A percentile compares a stretch with the other conserved stretches of the same genome.
These are phyloP conservation scores for Eustoma russellianum DNA, from an alignment of 257 asterid genomes.

Conservation along the genomic window DNA sequence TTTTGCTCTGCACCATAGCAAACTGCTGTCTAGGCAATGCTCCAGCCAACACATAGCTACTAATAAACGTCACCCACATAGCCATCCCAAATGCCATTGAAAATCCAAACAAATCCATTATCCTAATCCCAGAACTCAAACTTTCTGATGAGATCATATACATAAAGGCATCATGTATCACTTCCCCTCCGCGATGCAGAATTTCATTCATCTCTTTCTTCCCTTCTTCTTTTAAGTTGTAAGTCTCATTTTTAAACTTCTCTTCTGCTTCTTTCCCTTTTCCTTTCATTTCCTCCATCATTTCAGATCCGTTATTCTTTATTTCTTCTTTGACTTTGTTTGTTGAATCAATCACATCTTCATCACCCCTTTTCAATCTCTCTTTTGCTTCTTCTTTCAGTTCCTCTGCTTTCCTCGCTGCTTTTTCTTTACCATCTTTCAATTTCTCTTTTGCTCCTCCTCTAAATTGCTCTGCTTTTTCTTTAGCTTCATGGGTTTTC, in stretches of 20 bases:
- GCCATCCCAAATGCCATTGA: constrained; percentile 61
- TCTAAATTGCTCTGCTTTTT: constrained; percentile 2
- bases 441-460: not conserved
- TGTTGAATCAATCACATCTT: constrained; percentile 8
- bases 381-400: constrained; percentile 8
- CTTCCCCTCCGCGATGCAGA: constrained; percentile 17
- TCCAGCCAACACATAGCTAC: constrained; percentile 54
- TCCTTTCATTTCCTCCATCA: constrained; percentile 11
- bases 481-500: not conserved
- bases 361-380: not conserved
- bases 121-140: constrained; percentile 17
- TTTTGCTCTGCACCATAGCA: constrained; percentile 59
- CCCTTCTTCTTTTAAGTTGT: constrained; percentile 21
- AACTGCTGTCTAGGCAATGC: constrained; percentile 69
- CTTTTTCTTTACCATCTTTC: not conserved
- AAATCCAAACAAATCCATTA: constrained; percentile 43
- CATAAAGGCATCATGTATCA: constrained; percentile 15
- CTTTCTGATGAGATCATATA: constrained; percentile 19
- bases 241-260: constrained; percentile 12
- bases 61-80: constrained; percentile 63
- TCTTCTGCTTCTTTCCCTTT: constrained; percentile 14
- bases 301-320: constrained; percentile 6
- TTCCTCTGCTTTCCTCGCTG: not conserved
- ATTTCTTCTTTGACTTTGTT: constrained; percentile 12
- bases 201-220: constrained; percentile 30